These are phyloP conservation scores for Leucosporidium scottii DNA, from an alignment of 768 basidiomycete species.

Conservation along the genomic window DNA sequence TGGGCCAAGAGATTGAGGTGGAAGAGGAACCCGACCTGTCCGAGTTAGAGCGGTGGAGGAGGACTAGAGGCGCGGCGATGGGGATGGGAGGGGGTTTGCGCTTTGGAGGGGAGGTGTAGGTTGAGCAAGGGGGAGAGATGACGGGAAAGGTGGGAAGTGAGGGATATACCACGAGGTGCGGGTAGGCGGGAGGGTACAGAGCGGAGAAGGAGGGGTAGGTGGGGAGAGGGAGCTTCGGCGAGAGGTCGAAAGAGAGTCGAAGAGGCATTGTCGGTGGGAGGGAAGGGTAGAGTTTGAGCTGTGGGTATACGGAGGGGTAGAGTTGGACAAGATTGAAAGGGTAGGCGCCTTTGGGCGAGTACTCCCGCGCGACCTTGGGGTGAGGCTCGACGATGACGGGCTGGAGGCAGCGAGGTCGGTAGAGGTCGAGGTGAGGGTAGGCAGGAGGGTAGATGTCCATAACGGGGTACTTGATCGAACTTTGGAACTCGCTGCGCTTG, in stretches of 20 bases:
- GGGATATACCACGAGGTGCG: not conserved
- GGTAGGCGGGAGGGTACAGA: not conserved
- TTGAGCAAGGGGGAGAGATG: too few relatives aligned
- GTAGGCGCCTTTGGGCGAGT: not conserved
- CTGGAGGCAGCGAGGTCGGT: not conserved
- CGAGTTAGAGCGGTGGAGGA: not conserved
- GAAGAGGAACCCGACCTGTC: not conserved
- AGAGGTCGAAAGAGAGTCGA: not conserved
- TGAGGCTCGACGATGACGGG: too few relatives aligned
- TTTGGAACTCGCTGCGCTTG: not conserved
- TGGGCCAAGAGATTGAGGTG: not conserved
- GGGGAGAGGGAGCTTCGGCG: not conserved
- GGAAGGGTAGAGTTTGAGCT: constrained; percentile 9
- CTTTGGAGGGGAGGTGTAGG: not conserved
- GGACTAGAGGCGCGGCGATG: not conserved
- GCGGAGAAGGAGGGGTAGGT: not conserved
- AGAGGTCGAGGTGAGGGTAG: constrained; percentile 1
- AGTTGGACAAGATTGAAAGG: constrained; percentile 1
- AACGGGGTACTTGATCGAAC: not conserved
- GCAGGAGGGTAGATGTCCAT: not conserved
- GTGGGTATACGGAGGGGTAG: constrained; percentile 11
- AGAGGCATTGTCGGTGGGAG: not conserved
- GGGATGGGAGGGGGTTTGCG: not conserved
- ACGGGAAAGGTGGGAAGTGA: not conserved
- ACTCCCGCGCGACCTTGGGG: too few relatives aligned